Evolutionary conservation across 108 stramenopile genomes (phyloP).

Genomic region (Nitzschia palea): DNA sequence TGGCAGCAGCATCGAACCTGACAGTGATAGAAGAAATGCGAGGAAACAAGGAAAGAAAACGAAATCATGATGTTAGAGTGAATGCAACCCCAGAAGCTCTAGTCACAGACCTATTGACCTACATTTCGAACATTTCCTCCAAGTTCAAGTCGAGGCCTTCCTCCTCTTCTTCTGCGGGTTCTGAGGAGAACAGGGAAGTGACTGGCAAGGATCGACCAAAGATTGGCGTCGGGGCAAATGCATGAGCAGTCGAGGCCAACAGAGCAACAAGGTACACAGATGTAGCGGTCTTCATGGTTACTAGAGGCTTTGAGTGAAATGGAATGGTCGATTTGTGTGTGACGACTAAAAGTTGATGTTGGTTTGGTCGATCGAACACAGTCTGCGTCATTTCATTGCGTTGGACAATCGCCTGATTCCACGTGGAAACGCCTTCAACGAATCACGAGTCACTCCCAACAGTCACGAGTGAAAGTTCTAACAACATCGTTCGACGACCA

Average conservation of each 20-base stretch:
- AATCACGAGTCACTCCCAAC: no score
- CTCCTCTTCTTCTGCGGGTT: slow-evolving; percentile 55
- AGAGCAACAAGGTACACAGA: slow-evolving; percentile 29
- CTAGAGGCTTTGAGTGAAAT: not conserved
- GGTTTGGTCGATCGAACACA: no score
- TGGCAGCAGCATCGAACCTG: slow-evolving; percentile 87
- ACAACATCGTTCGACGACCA: no score
- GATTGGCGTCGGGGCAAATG: slow-evolving; percentile 52
- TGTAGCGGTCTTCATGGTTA: slow-evolving; percentile 51
- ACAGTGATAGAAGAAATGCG: not conserved
- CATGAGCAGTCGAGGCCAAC: slow-evolving; percentile 34
- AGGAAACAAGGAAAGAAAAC: not conserved
- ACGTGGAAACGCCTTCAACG: no score
- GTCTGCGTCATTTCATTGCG: no score
- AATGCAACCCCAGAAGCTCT: not conserved
- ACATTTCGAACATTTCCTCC: slow-evolving; percentile 85
- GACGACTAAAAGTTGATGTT: no score
- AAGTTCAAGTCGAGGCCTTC: slow-evolving; percentile 81
- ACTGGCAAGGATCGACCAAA: not conserved
- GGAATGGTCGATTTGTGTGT: no score
- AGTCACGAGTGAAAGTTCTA: no score
- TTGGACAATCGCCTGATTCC: no score
- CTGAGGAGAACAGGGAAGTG: slow-evolving; percentile 42
- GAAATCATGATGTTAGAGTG: not conserved
- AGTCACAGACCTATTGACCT: slow-evolving; percentile 15